Evolutionary conservation across 805 yeast genomes (phyloP), one percentile per base, ranked within the genome.

Genomic region (Torulaspora franciscae): DNA sequence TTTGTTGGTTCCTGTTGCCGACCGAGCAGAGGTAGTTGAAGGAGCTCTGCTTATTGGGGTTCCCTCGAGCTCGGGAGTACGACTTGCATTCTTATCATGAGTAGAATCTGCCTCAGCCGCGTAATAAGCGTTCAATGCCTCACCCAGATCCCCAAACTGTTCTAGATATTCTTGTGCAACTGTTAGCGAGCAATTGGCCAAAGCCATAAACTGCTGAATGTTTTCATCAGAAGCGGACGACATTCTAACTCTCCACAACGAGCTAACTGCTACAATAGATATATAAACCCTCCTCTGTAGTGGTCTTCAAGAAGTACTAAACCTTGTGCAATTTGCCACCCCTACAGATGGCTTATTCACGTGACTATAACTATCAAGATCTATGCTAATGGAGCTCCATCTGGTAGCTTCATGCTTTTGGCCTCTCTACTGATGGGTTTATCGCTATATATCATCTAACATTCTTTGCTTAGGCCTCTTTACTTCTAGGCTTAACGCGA

Each of bases 121-220:
- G 46, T 53, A 64, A 37, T 38, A 64, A 2, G 62, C 61, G 42
- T 61, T 55, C 37, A 62, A 37, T 6, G 67, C 67, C 19, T 54
- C 55, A 34, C 54, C 54, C 9, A 62, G 17, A 36, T 55, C 61
- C 11, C 64, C 58, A 50, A 61, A 59, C 24, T 61, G 55, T 11
- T 57, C 54, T 22, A 74, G 54, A 42, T 64, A 72, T 45, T 65
- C 65, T 33, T 54, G 56, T 13, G 77, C 77, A 26, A 64, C 64
- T 11, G 62, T 55, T n/a, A 54, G 55, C 3, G 72, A 61, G 13
- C 70, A 60, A 33, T 64, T 65, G 32, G 75, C 67, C 45, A 71
- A 54, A 29, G 67, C 65, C 52, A 65, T 56, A 49, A 71, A 71
- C 46, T 66, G 63, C 30, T 61, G 56, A 45, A 54, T 63, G 30